A percentile compares a stretch with the other conserved stretches of the same genome.
phyloP scores from a whole-genome alignment of 2,329 filamentous ascomycete genomes.

The Fusarium bactridioides region DNA sequence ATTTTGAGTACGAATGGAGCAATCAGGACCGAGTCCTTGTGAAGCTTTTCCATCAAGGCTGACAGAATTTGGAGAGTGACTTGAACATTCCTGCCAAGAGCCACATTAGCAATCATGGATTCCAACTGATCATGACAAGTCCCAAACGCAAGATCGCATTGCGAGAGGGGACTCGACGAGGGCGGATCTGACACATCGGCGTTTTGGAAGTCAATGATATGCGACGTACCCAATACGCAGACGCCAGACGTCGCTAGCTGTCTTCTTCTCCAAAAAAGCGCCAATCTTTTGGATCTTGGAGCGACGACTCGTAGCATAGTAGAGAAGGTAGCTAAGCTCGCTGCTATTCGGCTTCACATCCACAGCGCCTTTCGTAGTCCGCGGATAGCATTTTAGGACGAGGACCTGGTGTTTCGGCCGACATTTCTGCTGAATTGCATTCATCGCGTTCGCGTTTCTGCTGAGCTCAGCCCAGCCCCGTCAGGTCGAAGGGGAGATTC shows the following conservation, averaged over 20 bases:
- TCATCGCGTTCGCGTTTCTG: slow-evolving; percentile 55
- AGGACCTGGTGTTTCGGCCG: slow-evolving; percentile 97
- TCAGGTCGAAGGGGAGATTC: neutral
- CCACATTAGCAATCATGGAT: slow-evolving; percentile 4
- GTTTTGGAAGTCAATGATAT: slow-evolving; percentile 7
- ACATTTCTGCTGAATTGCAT: slow-evolving; percentile 71
- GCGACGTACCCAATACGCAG: slow-evolving; percentile 78
- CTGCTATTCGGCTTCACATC: slow-evolving; percentile 96
- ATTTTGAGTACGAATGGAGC: slow-evolving; percentile 85
- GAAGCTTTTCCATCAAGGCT: slow-evolving; percentile 90
- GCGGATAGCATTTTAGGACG: slow-evolving; percentile 95
- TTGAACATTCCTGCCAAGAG: slow-evolving; percentile 78
- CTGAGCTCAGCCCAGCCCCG: slow-evolving; percentile 33
- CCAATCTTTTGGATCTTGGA: slow-evolving; percentile 98
- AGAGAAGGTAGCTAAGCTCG: slow-evolving; percentile 95
- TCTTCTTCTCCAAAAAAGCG: slow-evolving; percentile 93
- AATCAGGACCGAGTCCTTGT: slow-evolving; percentile 89
- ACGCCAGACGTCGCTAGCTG: slow-evolving; percentile 88
- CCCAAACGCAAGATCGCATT: neutral
- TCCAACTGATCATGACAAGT: neutral
- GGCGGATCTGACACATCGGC: slow-evolving; percentile 23
- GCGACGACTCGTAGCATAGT: slow-evolving; percentile 92
- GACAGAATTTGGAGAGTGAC: slow-evolving; percentile 93
- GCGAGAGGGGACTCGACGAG: neutral
- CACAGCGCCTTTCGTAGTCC: slow-evolving; percentile 87